Evolutionary conservation across 2,329 filamentous ascomycete genomes (phyloP).

Genomic region (Gaeumannomyces tritici): DNA sequence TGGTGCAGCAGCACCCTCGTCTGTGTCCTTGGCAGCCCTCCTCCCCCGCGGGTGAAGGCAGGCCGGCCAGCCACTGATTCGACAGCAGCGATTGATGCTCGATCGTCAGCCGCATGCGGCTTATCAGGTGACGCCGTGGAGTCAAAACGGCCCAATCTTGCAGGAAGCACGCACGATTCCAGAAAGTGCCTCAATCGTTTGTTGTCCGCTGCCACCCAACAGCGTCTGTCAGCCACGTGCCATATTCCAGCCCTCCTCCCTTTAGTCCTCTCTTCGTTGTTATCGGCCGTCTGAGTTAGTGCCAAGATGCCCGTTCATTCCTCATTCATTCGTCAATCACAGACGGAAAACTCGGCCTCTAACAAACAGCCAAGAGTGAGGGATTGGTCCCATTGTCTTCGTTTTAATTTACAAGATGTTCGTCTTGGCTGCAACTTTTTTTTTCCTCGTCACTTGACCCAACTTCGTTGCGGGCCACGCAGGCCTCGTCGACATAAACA

Average conservation of each 20-base stretch:
- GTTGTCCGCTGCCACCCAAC: not conserved
- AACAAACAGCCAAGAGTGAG: not conserved
- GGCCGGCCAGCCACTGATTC: not conserved
- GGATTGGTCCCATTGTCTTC: not conserved
- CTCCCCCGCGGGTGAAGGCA: not conserved
- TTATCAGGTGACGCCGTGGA: not conserved
- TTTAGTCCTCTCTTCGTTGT: not conserved
- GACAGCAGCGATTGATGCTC: not conserved
- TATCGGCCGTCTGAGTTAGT: not conserved
- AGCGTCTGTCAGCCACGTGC: not conserved
- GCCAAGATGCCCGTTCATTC: not conserved
- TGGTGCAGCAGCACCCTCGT: not conserved
- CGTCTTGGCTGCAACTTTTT: not conserved
- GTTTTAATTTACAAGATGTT: not conserved
- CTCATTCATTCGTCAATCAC: too few relatives aligned
- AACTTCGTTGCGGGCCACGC: not conserved
- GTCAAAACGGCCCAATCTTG: not conserved
- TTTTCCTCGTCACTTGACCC: not conserved
- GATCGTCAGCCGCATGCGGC: constrained; percentile 2
- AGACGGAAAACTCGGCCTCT: not conserved
- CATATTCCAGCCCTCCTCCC: not conserved
- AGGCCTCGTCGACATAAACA: too few relatives aligned
- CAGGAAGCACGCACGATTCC: not conserved
- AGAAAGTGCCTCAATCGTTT: not conserved
- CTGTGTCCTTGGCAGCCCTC: not conserved